Evolutionary conservation across 257 asterid genomes (phyloP), one percentile per base, ranked within the genome.

Genomic region (Solanum medicagineum): DNA sequence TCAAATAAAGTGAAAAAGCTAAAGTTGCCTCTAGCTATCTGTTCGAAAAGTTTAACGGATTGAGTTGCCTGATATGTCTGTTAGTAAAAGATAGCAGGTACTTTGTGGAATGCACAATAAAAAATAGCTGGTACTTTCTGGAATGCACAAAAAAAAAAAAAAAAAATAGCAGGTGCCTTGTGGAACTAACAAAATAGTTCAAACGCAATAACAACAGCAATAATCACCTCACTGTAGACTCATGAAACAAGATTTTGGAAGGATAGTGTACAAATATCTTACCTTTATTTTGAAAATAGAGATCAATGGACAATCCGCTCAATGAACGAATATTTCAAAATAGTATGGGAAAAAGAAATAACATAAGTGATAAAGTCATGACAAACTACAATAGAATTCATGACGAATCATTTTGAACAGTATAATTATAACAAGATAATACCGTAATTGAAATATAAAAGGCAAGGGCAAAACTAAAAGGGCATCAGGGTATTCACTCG

Each of bases 1-100:
- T 29, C 1, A 66, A 1, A 66, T 3, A 7, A 66, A 66, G 0
- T 1, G 0, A 14, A 13, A 26, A 66, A 14, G 1, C 15, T 66
- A 69, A 69, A 69, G 4, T 11, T 17, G 51, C 32, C 9, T 8
- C 17, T 69, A 36, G 15, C 6, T 69, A 20, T 24, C 15, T 36
- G 3, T 68, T 51, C 3, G 1, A n/a, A 29, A 65, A 65, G n/a
- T 66, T 29, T 36, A 42, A 9, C 16, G 0, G 0, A 3, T 0
- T 0, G 15, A 42, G n/a, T 71, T 71, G 10, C 24, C 16, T 5
- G 0, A 69, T 69, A 36, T 12, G 14, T 69, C 10, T 17, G 9
- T 17, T 36, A 36, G 15, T 68, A 32, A 68, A 4, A 40, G 53
- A 0, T 19, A 70, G 24, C 0, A 40, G 3, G 14, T 17, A 70